Conservation (phyloP, 768 basidiomycete genomes). For the Tremella yokohamensis region DNA sequence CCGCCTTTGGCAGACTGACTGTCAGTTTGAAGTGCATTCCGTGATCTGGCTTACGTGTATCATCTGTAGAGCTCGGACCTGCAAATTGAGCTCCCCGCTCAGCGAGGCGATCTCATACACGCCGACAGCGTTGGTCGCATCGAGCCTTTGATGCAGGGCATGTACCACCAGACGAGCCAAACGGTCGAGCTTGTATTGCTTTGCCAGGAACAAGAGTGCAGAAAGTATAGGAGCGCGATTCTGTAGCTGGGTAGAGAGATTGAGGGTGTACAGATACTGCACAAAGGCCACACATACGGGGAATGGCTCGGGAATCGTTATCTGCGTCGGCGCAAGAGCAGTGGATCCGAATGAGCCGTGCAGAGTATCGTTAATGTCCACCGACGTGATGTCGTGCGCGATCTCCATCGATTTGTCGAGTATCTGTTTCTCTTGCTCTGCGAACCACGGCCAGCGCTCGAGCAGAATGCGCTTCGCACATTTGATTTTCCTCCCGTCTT, state of each 20-base stretch:
- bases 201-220: constrained; percentile 76
- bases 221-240: constrained; percentile 84
- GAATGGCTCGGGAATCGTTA: constrained; percentile 82
- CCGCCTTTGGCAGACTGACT: constrained; percentile 21
- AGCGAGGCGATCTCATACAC: constrained; percentile 94
- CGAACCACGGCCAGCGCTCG: constrained; percentile 94
- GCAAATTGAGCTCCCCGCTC: constrained; percentile 79
- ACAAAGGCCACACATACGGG: constrained; percentile 81
- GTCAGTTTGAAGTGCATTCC: background rate
- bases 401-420: constrained; percentile 9
- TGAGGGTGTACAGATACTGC: constrained; percentile 88
- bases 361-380: constrained; percentile 37
- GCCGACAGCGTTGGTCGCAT: constrained; percentile 78
- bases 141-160: constrained; percentile 84
- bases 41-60: constrained; percentile 26
- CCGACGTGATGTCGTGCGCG: constrained; percentile 20
- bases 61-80: constrained; percentile 66
- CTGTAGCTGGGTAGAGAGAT: constrained; percentile 83
- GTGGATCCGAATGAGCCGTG: constrained; percentile 48
- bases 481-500: constrained; percentile 76
- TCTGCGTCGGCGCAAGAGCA: constrained; percentile 70
- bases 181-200: constrained; percentile 73
- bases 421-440: constrained; percentile 25
- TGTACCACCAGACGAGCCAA: constrained; percentile 80
- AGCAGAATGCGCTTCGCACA: constrained; percentile 82